Evolutionary conservation across 1,139 yeast genomes (phyloP).

Genomic region (Saccharomycopsis hybrid): DNA sequence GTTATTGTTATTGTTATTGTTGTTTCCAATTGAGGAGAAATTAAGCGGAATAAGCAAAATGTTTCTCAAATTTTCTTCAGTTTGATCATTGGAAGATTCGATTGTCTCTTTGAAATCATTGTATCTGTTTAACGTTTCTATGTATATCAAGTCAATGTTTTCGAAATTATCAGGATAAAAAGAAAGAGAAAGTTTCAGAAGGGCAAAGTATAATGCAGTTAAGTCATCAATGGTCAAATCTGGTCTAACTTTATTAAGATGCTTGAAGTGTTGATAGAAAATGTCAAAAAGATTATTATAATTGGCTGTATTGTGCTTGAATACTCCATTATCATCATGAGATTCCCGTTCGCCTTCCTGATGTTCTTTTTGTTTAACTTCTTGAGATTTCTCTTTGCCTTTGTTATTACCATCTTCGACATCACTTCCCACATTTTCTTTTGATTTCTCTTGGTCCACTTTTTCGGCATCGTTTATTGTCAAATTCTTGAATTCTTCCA

Average conservation of each 20-base stretch:
- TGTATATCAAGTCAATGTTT: conserved; percentile 56
- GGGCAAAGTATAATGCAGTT: conserved; percentile 58
- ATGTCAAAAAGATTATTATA: conserved; percentile 39
- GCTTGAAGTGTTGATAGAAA: conserved; percentile 61
- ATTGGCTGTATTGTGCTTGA: conserved; percentile 1
- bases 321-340: neutral
- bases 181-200: conserved; percentile 55
- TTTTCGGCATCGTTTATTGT: no score
- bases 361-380: conserved; percentile 4
- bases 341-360: conserved; percentile 10
- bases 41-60: conserved; percentile 55
- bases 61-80: conserved; percentile 43
- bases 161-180: conserved; percentile 60
- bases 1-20: no score
- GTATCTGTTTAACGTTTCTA: conserved; percentile 49
- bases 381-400: conserved; percentile 2
- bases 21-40: conserved; percentile 33
- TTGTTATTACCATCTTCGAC: conserved; percentile 5
- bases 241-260: conserved; percentile 49
- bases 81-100: conserved; percentile 26
- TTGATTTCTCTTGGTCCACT: no score
- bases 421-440: conserved; percentile 3
- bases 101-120: conserved; percentile 25
- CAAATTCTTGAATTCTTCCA: no score
- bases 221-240: conserved; percentile 62